A percentile compares a stretch with the other conserved stretches of the same genome.
These are phyloP conservation scores for Madurella fahalii DNA, from an alignment of 2,329 filamentous ascomycete genomes.

Conservation along the genomic window DNA sequence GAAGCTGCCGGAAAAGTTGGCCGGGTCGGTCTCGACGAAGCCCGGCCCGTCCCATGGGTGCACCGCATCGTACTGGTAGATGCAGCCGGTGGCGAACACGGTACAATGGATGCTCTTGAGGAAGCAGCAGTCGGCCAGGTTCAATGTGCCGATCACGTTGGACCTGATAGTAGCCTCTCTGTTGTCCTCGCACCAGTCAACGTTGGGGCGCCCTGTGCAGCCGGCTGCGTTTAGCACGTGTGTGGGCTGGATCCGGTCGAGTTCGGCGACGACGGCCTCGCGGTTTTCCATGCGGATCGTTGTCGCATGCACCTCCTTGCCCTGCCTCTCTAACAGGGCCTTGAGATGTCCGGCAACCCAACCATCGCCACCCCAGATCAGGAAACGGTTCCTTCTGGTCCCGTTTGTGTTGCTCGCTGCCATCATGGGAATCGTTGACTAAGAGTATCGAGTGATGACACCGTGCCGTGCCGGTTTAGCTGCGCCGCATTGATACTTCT, in stretches of 20 bases:
- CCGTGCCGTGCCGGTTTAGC: background rate
- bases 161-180: slow-evolving; percentile 63
- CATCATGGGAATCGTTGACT: slow-evolving; percentile 18
- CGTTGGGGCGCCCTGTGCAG: slow-evolving; percentile 62
- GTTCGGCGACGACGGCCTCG: slow-evolving; percentile 51
- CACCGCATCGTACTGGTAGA: slow-evolving; percentile 59
- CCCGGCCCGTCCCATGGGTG: slow-evolving; percentile 58
- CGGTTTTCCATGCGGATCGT: slow-evolving; percentile 63
- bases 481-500: background rate
- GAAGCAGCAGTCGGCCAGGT: slow-evolving; percentile 59
- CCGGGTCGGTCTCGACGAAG: slow-evolving; percentile 57
- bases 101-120: slow-evolving; percentile 58
- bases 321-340: slow-evolving; percentile 52
- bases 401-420: slow-evolving; percentile 30
- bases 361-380: slow-evolving; percentile 62
- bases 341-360: slow-evolving; percentile 62
- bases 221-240: slow-evolving; percentile 65
- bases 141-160: slow-evolving; percentile 63
- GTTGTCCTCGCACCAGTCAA: slow-evolving; percentile 69
- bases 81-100: slow-evolving; percentile 64
- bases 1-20: slow-evolving; percentile 65
- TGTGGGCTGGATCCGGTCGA: slow-evolving; percentile 58
- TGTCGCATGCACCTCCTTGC: slow-evolving; percentile 58
- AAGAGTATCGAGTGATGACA: background rate
- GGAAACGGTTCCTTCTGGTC: slow-evolving; percentile 41